Evolutionary conservation across 2,329 filamentous ascomycete genomes (phyloP), one percentile per base, ranked within the genome.

Genomic region (Nemania bipapillata): DNA sequence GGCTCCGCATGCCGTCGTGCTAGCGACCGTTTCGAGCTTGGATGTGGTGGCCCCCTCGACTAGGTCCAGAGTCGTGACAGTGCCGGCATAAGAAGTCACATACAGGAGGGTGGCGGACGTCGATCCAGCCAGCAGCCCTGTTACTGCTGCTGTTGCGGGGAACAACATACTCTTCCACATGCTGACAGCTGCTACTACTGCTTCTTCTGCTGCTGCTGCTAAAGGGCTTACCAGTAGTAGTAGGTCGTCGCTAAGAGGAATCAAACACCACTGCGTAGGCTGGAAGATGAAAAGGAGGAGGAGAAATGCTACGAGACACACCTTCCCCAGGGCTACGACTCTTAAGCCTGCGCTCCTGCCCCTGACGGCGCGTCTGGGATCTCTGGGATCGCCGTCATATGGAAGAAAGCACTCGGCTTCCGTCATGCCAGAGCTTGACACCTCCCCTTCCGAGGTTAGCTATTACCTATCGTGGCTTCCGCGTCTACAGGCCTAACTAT

Each of bases 11-110:
- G 79, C 80, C 59, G 80, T 81, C 24, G 81, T 82, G 2, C 78
- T 77, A 59, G 82, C 81, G 20, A 85, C 77, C 22, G 78, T 74
- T 72, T 80, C 77, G 67, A 89, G 82, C 63, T 74, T 74, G 69
- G 77, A 73, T 45, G 68, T 63, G 63, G 72, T 64, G 63, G 72
- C 65, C 70, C 70, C 72, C 67, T 70, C 54, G 61, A 70, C 81
- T 65, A 85, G 76, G 68, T 83, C 80, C 58, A 86, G 79, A n/a
- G 83, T 85, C 22, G 83, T 84, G 70, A 87, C 74, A 53, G 78
- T 80, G 65, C 85, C 84, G 66, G 79, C 79, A 77, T 86, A 86
- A 6, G 84, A 85, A 0, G 84, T 78, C 55, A 83, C 83, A 74
- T 84, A 86, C 65, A 86, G 80, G 57, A 83, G 77, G 66, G 77